Percentiles rank a stretch among this genome's conserved stretches.
These are phyloP conservation scores for Mayamaea pseudoterrestris DNA, from an alignment of 108 stramenopile genomes.

Conservation along the genomic window DNA sequence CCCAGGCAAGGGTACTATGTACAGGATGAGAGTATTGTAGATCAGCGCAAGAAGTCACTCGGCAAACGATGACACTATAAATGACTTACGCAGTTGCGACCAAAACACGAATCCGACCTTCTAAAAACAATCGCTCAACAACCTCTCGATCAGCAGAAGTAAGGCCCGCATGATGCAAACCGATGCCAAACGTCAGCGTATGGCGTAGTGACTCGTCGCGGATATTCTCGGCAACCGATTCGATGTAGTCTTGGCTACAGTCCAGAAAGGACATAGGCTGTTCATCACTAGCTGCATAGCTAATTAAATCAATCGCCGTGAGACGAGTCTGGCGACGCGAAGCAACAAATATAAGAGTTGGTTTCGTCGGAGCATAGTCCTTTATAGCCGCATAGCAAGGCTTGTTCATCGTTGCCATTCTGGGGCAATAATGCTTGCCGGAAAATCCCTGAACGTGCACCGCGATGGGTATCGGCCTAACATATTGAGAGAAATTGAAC, in stretches of 20 bases:
- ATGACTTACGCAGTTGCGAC: conserved; percentile 81
- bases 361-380: conserved; percentile 84
- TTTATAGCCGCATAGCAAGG: conserved; percentile 96
- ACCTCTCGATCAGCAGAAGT: conserved; percentile 47
- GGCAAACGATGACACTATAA: conserved; percentile 21
- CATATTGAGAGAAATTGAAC: conserved; percentile 94
- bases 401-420: conserved; percentile 99
- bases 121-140: conserved; percentile 87
- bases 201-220: conserved; percentile 87
- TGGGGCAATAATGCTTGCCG: conserved; percentile 88
- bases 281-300: conserved; percentile 73
- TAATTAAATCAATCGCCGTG: conserved; percentile 90
- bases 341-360: conserved; percentile 91
- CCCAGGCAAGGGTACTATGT: conserved; percentile 87
- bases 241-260: conserved; percentile 60
- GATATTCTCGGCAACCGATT: conserved; percentile 43
- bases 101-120: conserved; percentile 88
- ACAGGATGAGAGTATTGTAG: conserved; percentile 10
- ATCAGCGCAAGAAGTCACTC: background rate
- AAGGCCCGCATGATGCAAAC: conserved; percentile 96
- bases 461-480: conserved; percentile 90
- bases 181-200: conserved; percentile 93
- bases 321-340: conserved; percentile 90
- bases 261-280: conserved; percentile 66
- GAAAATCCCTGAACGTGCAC: conserved; percentile 95